Percentiles rank a stretch among this genome's conserved stretches.
phyloP scores from a whole-genome alignment of 805 yeast genomes.

The Schizosaccharomyces pombe region DNA sequence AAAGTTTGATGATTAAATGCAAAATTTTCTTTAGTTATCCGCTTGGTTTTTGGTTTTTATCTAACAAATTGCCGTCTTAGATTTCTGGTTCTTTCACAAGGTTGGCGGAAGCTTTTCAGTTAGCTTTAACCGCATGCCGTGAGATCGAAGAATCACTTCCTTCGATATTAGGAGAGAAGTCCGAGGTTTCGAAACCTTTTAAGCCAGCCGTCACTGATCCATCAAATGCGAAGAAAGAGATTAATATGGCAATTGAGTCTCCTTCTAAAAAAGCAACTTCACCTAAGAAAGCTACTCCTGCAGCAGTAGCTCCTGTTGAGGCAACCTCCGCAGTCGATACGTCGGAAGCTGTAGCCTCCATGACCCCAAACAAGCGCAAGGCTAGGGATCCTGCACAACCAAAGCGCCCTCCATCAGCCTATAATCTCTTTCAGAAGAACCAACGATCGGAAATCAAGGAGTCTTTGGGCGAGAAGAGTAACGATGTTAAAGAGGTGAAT shows the following conservation, averaged over 20 bases:
- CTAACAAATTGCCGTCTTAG: neutral
- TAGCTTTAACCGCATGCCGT: neutral
- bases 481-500: conserved; percentile 1
- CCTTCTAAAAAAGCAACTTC: neutral
- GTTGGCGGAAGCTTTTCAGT: neutral
- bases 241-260: neutral
- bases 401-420: conserved; percentile 4
- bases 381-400: conserved; percentile 4
- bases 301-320: neutral
- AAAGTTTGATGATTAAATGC: no score
- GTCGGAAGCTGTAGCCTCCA: neutral
- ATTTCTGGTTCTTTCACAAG: neutral
- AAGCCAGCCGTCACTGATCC: no score
- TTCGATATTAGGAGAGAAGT: neutral
- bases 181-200: neutral
- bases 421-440: neutral
- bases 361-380: conserved; percentile 1
- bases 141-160: neutral
- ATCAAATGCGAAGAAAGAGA: neutral
- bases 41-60: no score
- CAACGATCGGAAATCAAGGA: neutral
- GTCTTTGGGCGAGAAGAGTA: conserved; percentile 1
- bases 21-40: no score
- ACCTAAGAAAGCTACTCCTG: neutral
- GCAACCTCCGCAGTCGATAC: neutral